Evolutionary conservation across 352 stramenopile species (phyloP).

Genomic region (Phytophthora sansomeana): DNA sequence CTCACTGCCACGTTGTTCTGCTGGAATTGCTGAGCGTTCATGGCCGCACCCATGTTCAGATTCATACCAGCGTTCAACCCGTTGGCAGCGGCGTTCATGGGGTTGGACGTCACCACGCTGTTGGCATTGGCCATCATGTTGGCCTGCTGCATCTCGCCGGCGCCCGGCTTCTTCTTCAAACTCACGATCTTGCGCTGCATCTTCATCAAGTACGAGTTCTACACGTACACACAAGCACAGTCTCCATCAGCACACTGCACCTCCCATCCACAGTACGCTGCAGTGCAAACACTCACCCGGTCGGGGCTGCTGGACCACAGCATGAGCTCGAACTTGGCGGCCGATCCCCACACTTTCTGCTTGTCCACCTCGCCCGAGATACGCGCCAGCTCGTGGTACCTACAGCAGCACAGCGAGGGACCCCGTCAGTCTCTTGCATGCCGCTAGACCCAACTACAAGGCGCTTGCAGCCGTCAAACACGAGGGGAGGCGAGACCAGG

Average conservation of each 20-base stretch:
- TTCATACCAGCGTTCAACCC: conserved; percentile 45
- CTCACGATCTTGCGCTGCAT: conserved; percentile 88
- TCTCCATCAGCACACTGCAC: conserved; percentile 15
- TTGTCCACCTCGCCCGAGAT: conserved; percentile 86
- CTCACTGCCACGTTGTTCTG: conserved; percentile 43
- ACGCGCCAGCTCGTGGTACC: conserved; percentile 86
- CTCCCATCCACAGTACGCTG: background rate
- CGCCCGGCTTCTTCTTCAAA: conserved; percentile 74
- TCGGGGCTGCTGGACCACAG: conserved; percentile 82
- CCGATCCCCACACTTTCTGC: conserved; percentile 87
- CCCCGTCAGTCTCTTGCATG: background rate
- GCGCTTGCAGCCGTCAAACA: background rate
- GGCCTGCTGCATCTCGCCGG: conserved; percentile 41
- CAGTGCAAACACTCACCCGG: conserved; percentile 45
- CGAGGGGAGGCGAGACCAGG: conserved; percentile 3
- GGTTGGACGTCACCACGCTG: conserved; percentile 38
- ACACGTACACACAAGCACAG: conserved; percentile 16
- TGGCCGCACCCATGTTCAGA: conserved; percentile 44
- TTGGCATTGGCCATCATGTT: conserved; percentile 46
- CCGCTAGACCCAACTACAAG: background rate
- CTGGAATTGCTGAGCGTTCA: conserved; percentile 55
- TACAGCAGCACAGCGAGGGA: conserved; percentile 16
- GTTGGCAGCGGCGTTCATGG: conserved; percentile 34
- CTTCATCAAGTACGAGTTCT: conserved; percentile 86
- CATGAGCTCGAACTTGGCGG: conserved; percentile 90